Evolutionary conservation across 2,329 filamentous ascomycete genomes (phyloP).

Genomic region (Botrytis aclada): DNA sequence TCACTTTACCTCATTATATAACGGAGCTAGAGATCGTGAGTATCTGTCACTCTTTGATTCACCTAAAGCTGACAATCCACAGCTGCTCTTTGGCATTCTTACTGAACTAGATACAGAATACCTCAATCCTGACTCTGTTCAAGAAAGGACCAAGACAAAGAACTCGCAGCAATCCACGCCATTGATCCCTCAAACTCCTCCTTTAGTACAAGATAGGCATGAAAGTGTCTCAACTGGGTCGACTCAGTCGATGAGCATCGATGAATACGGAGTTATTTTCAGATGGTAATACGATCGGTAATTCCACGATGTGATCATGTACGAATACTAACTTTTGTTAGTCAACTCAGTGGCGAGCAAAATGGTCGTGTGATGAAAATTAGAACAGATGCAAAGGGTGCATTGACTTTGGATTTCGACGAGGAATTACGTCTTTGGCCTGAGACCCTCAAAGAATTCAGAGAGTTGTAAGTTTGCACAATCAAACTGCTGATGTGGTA

Average conservation of each 20-base stretch:
- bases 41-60: not conserved
- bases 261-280: conserved; percentile 10
- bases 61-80: not conserved
- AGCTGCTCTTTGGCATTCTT: conserved; percentile 10
- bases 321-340: not conserved
- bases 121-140: not conserved
- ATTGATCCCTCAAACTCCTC: not conserved
- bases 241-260: not conserved
- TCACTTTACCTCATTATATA: conserved; percentile 12
- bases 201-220: not conserved
- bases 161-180: not conserved
- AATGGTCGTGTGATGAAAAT: not conserved
- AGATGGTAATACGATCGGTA: not conserved
- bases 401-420: conserved; percentile 6
- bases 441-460: not conserved
- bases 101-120: conserved; percentile 7
- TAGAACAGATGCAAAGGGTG: not conserved
- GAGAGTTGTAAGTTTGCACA: not conserved
- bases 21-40: conserved; percentile 15
- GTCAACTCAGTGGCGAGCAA: not conserved
- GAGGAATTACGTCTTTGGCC: not conserved
- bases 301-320: not conserved
- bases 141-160: not conserved
- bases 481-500: not conserved
- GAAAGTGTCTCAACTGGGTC: conserved; percentile 4